These are phyloP conservation scores for Petrea volubilis DNA, from an alignment of 257 asterid species.

Conservation along the genomic window DNA sequence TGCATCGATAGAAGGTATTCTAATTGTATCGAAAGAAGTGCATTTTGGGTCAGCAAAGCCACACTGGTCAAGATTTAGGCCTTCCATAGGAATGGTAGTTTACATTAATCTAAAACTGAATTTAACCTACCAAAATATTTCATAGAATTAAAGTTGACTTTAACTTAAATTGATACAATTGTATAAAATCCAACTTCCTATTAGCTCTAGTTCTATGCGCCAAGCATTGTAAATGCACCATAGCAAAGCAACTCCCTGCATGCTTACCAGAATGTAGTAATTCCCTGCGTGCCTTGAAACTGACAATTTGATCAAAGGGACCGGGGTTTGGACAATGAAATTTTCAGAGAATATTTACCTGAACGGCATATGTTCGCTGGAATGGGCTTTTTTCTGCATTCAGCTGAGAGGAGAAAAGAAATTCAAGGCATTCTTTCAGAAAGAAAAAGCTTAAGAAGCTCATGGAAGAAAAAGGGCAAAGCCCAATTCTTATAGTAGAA, in stretches of 20 bases:
- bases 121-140: neutral
- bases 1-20: neutral
- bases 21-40: neutral
- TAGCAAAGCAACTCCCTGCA: neutral
- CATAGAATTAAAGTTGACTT: neutral
- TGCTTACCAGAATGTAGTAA: neutral
- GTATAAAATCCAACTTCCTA: neutral
- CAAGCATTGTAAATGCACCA: neutral
- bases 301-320: neutral
- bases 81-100: neutral
- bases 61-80: neutral
- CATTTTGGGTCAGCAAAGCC: neutral
- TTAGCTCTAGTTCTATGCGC: neutral
- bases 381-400: slow-evolving; percentile 96
- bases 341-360: slow-evolving; percentile 48
- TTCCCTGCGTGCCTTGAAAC: slow-evolving; percentile 2
- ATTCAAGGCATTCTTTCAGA: slow-evolving; percentile 16
- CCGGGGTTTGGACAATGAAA: neutral
- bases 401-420: slow-evolving; percentile 60
- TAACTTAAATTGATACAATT: neutral
- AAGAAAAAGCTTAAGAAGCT: slow-evolving; percentile 1
- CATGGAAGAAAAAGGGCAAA: neutral
- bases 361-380: slow-evolving; percentile 94
- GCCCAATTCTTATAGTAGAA: neutral
- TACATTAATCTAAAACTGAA: slow-evolving; percentile 11